Percentiles rank a stretch among this genome's conserved stretches.
phyloP scores from a whole-genome alignment of 2,329 filamentous ascomycete species.

The Verruconis gallopava region DNA sequence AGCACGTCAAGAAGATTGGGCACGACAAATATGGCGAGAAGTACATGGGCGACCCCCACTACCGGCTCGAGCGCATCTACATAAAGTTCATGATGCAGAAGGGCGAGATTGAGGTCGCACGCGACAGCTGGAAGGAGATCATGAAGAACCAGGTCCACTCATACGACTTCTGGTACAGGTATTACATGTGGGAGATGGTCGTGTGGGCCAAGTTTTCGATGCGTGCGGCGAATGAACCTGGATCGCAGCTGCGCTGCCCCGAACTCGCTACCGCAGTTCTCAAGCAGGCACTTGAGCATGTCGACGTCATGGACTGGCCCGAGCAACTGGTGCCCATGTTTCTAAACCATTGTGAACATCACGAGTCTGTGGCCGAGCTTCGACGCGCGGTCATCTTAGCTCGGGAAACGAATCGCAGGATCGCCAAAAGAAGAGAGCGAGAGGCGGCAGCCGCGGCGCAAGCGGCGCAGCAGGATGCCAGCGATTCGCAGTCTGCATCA shows the following conservation, averaged over 20 bases:
- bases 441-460: constrained; percentile 54
- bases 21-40: constrained; percentile 62
- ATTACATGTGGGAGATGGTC: constrained; percentile 85
- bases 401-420: constrained; percentile 51
- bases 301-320: constrained; percentile 58
- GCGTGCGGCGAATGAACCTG: constrained; percentile 36
- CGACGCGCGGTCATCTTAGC: constrained; percentile 62
- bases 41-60: constrained; percentile 78
- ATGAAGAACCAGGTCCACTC: constrained; percentile 57
- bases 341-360: constrained; percentile 73
- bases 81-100: constrained; percentile 86
- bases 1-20: constrained; percentile 68
- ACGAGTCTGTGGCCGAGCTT: constrained; percentile 66
- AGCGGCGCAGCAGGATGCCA: constrained; percentile 31
- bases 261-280: constrained; percentile 64
- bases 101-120: constrained; percentile 61
- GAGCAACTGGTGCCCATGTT: constrained; percentile 65
- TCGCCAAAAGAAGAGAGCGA: constrained; percentile 50
- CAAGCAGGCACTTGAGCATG: constrained; percentile 50
- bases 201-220: constrained; percentile 47
- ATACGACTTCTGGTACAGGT: constrained; percentile 88
- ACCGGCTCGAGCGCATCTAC: constrained; percentile 78
- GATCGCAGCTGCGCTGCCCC: constrained; percentile 39
- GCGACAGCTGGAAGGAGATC: constrained; percentile 63
- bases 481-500: constrained; percentile 19